A percentile compares a stretch with the other conserved stretches of the same genome.
These are phyloP conservation scores for Beauveria australis DNA, from an alignment of 2,329 filamentous ascomycete genomes.

Conservation along the genomic window DNA sequence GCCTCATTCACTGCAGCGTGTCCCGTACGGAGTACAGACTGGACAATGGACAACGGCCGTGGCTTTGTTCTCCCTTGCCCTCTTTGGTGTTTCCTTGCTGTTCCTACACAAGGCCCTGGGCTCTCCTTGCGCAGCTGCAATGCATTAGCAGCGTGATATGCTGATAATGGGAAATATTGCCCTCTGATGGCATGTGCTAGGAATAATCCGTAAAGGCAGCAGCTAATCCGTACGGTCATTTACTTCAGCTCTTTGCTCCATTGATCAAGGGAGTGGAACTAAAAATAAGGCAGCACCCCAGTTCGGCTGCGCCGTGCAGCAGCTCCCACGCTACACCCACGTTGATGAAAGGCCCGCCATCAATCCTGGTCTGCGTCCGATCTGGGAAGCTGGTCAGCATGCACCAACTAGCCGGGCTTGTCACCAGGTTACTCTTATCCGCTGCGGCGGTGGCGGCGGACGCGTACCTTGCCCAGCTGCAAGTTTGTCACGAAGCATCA, in stretches of 20 bases:
- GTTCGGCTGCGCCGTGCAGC: background rate
- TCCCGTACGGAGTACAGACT: too few relatives aligned
- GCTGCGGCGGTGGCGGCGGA: background rate
- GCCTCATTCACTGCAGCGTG: too few relatives aligned
- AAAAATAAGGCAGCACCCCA: background rate
- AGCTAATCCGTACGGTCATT: background rate
- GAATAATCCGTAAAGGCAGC: background rate
- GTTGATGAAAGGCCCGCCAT: background rate
- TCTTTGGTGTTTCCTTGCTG: too few relatives aligned
- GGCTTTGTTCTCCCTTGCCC: too few relatives aligned
- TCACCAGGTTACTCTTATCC: background rate
- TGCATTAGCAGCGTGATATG: background rate
- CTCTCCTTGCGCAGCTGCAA: background rate
- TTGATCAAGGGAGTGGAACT: too few relatives aligned
- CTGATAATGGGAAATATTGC: background rate
- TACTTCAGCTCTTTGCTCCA: background rate
- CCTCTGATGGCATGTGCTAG: background rate
- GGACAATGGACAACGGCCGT: too few relatives aligned
- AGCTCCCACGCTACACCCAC: conserved; percentile 2
- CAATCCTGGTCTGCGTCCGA: conserved; percentile 7
- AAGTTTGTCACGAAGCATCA: too few relatives aligned
- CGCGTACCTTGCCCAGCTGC: background rate
- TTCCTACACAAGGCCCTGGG: too few relatives aligned
- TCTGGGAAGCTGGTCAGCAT: conserved; percentile 2
- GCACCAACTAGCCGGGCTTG: background rate